phyloP scores from a whole-genome alignment of 352 stramenopile genomes.

The Globisporangium nunn region DNA sequence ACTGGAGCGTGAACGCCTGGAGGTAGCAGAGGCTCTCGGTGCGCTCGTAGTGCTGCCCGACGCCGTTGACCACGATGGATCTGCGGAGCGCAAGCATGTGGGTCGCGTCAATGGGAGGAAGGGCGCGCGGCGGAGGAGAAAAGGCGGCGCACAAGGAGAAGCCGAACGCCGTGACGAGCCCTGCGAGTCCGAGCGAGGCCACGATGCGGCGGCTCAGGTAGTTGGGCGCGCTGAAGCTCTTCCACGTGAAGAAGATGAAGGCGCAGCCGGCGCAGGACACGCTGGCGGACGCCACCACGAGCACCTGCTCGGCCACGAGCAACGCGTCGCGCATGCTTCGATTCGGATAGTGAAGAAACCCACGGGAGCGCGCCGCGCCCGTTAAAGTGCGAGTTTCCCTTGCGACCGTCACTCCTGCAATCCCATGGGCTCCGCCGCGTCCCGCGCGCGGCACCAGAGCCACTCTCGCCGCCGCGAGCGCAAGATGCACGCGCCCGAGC shows the following conservation, averaged over 20 bases:
- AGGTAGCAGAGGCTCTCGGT: conserved; percentile 54
- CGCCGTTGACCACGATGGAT: conserved; percentile 51
- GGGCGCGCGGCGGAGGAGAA: too few species aligned
- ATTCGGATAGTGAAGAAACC: neutral
- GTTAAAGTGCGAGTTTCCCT: neutral
- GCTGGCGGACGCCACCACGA: conserved; percentile 41
- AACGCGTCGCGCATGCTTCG: conserved; percentile 7
- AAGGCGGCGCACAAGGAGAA: conserved; percentile 38
- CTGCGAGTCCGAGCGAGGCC: conserved; percentile 55
- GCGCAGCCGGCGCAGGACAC: conserved; percentile 62
- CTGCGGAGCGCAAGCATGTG: conserved; percentile 12
- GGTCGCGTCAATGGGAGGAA: too few species aligned
- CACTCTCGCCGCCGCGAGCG: neutral
- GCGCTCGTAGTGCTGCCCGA: conserved; percentile 29
- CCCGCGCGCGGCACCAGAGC: neutral
- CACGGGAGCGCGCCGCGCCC: neutral
- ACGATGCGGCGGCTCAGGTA: conserved; percentile 68
- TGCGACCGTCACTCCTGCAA: neutral
- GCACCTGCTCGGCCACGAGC: conserved; percentile 31
- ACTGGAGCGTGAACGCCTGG: conserved; percentile 65
- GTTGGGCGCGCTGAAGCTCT: conserved; percentile 51
- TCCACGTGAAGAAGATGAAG: conserved; percentile 69
- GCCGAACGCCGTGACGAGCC: conserved; percentile 46
- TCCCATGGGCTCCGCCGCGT: conserved; percentile 4
- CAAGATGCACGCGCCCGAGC: neutral